phyloP scores from a whole-genome alignment of 129 eudicot genomes.

The Flaveria robusta region DNA sequence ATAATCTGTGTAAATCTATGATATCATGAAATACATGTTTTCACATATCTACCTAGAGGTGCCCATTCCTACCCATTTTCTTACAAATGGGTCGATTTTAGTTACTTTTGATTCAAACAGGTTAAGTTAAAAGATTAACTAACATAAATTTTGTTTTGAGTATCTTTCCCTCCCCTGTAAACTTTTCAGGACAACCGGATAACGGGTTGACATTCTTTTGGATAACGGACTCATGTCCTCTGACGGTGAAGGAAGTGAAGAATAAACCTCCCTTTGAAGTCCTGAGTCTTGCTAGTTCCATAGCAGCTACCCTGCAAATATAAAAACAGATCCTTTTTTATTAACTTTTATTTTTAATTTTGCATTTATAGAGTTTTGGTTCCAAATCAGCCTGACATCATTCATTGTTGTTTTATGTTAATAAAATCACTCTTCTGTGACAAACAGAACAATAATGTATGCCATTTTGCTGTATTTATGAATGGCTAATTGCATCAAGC shows the following conservation, averaged over 20 bases:
- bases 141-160: background rate
- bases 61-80: background rate
- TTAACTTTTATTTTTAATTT: background rate
- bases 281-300: constrained; percentile 79
- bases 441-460: constrained; percentile 24
- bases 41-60: background rate
- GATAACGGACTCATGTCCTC: constrained; percentile 96
- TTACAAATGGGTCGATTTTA: background rate
- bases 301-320: constrained; percentile 90
- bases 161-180: background rate
- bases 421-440: constrained; percentile 20
- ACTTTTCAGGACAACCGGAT: constrained; percentile 60
- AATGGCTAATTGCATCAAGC: background rate
- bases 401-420: constrained; percentile 17
- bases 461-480: background rate
- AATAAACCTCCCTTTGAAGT: constrained; percentile 82
- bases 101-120: background rate
- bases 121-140: background rate
- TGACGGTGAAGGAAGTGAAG: constrained; percentile 87
- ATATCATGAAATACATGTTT: background rate
- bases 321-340: constrained; percentile 3
- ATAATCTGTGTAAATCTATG: background rate
- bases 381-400: constrained; percentile 14
- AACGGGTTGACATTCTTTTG: constrained; percentile 79
- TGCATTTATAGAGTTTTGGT: constrained; percentile 29